phyloP scores from a whole-genome alignment of 257 asterid genomes.

The Verbena officinalis region DNA sequence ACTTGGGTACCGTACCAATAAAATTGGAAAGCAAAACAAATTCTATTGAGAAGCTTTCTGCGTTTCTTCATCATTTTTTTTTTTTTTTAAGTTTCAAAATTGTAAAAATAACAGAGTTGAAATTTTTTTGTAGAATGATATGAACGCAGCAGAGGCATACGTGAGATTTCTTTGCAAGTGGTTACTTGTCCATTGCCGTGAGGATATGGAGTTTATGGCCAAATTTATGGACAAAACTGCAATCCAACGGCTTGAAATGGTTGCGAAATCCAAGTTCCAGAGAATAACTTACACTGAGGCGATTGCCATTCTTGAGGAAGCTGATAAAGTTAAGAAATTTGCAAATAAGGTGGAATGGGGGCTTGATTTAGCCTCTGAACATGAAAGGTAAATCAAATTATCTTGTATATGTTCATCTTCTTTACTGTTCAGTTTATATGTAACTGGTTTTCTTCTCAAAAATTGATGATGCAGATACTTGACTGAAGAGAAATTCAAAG shows the following conservation, averaged over 20 bases:
- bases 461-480: no score
- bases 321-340: constrained; percentile 68
- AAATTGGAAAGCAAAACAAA: no score
- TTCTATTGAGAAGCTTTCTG: no score
- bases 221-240: constrained; percentile 65
- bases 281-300: constrained; percentile 89
- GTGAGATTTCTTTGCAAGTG: constrained; percentile 86
- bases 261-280: constrained; percentile 70
- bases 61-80: no score
- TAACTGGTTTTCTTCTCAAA: no score
- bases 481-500: constrained; percentile 85
- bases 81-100: no score
- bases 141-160: constrained; percentile 98
- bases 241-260: no score
- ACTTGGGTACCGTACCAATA: no score
- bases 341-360: constrained; percentile 98
- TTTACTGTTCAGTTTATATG: no score
- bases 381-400: constrained; percentile 93
- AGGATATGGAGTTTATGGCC: constrained; percentile 86
- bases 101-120: constrained; percentile 21
- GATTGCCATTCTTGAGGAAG: constrained; percentile 73
- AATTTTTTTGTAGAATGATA: constrained; percentile 72
- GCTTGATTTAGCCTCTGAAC: constrained; percentile 94
- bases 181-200: constrained; percentile 88
- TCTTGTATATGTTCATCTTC: no score